Percentiles rank a stretch among this genome's conserved stretches.
These are phyloP conservation scores for Populus tomentosa DNA, from an alignment of 441 rosid species.

Conservation along the genomic window DNA sequence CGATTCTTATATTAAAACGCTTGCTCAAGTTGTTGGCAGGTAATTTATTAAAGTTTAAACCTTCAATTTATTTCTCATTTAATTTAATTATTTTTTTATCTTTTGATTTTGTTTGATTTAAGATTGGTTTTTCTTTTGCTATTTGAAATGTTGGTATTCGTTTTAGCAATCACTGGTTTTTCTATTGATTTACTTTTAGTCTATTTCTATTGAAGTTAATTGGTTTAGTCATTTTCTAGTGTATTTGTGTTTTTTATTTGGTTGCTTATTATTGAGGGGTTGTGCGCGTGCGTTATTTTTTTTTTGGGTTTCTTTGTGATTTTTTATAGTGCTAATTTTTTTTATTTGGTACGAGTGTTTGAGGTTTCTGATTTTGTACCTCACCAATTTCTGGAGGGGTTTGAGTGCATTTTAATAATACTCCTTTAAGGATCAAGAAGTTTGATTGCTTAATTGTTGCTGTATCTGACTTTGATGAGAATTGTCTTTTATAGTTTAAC, in stretches of 20 bases:
- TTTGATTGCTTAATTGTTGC: neutral
- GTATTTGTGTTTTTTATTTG: neutral
- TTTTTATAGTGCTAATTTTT: no score
- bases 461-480: neutral
- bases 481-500: neutral
- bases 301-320: no score
- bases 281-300: neutral
- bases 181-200: neutral
- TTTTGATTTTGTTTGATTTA: neutral
- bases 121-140: neutral
- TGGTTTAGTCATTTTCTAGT: no score
- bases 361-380: no score
- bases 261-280: neutral
- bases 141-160: neutral
- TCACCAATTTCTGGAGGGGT: no score
- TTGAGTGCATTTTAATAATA: neutral
- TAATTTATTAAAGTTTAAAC: neutral
- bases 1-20: constrained; percentile 60
- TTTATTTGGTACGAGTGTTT: no score
- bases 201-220: neutral
- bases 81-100: neutral
- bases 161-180: neutral
- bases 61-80: neutral
- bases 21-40: constrained; percentile 72
- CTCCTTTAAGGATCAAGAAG: neutral